Base-by-base conservation (phyloP, 192 early-diverging fungal species). In the Backusella tuberculispora region DNA sequence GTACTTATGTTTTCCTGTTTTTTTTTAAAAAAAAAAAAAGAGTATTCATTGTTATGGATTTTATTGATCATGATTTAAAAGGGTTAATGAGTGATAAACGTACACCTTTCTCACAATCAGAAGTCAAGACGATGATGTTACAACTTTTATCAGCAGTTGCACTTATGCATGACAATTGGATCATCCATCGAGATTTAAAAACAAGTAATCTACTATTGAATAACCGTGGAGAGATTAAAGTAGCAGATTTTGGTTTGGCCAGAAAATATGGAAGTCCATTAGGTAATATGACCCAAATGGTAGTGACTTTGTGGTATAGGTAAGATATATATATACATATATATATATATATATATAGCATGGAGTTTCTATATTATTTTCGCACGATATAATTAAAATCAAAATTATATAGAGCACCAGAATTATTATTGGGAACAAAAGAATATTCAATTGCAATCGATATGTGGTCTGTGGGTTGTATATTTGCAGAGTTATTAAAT, bases 31-130 rank as follows among this genome's bases (percentile, higher is more conserved):
- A n/a, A n/a, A n/a, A n/a, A n/a, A n/a, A n/a, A n/a, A 93, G 92
- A 77, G 91, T 98, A 38, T 99, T 96, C 76, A 95, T 97, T 72
- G 96, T 95, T 5, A 99, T 99, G 97, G 97, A 99, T 67, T 99
- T 93, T 80, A 91, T 97, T 75, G 95, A 97, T 43, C 96, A 98
- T 76, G 97, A 99, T 73, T 85, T 99, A 48, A 95, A 98, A 66
- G 82, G 90, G 6, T 82, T 99, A 0, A 95, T 98, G 95, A 94
- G 92, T 56, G 83, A 83, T 41, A 97, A 96, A 95, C 80, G 80
- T 4, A 53, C 79, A 5, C 88, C 92, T 7, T 99, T 99, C 74
- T 77, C 92, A 19, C 92, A 93, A 47, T 94, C 93, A 5, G 97
- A 99, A 81, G 89, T 91, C 38, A 95, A 94, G 64, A 89, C 93